Base-by-base conservation (phyloP, 805 yeast species). In the Cyberlindnera nakhonratchasimensis region DNA sequence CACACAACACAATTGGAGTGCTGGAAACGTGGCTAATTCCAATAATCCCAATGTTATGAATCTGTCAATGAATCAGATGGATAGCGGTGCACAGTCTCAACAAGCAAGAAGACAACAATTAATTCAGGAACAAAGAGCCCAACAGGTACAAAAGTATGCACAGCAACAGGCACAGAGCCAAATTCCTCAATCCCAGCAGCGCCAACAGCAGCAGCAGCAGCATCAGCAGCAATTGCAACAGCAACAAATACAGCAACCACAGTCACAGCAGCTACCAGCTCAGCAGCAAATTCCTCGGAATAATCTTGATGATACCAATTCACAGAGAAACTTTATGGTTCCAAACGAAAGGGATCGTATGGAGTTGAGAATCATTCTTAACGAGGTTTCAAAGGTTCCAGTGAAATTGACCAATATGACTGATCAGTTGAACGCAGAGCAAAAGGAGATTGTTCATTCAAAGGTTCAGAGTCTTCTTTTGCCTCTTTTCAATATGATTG, bases 391-490 rank as follows among this genome's bases (percentile, higher is more conserved):
- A 0, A 69, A 75, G 20, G 77, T 80, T 37, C 83, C 86, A 10
- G 74, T 86, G 29, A 75, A 79, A 31, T 61, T 86, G 44, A 78
- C 79, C 42, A 86, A 84, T 54, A 72, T 84, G 40, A 81, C 93
- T 0, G 69, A 70, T 54, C 64, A 72, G 34, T 67, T 88, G 39
- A 64, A 82, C 1, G 77, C 72, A 21, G 80, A 76, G 23, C 91
- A 86, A 51, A 85, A 83, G 62, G 73, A 69, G 29, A 67, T 68
- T 37, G 82, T 82, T 19, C 67, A 75, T 32, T 76, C 79, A 17
- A 71, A 76, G 20, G 71, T 79, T 52, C 70, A 67, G 33, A 71
- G 70, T 31, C 68, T 77, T 23, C 70, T 85, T 24, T 59, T 65
- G 24, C 52, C 69, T 16, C 71, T 83, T 49, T 79, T 76, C 61